Evolutionary conservation across 106 monocot species (phyloP), one percentile per base, ranked within the genome.

Genomic region (Dioscorea zingiberensis): DNA sequence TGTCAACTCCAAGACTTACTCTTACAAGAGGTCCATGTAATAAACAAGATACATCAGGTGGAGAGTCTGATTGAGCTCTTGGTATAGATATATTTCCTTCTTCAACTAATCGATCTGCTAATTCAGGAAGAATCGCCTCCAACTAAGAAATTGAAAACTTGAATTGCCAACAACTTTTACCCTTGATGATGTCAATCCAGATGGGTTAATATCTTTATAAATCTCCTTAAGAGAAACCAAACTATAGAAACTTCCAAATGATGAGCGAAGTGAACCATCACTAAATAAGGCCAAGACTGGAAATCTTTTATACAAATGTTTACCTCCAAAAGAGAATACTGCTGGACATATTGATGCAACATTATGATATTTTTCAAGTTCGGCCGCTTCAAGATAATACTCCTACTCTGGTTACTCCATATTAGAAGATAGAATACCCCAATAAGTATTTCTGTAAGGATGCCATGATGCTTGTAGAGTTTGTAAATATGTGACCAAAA

Each of bases 251-350:
- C 95, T 91, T 84, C 92, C 92, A 80, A 92, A 97, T 56, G 97
- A 92, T 25, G 97, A 92, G 63, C 92, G 92, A 74, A 97, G 85
- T 54, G 88, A 85, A 74, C 97, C 92, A 77, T 97, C 88, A 70
- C 80, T 84, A 71, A 86, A 97, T 58, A 97, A 76, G 82, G 89
- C 63, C 58, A 97, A 97, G 54, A 97, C 91, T 69, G 80, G 80
- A 76, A 92, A 92, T 78, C 79, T 81, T 44, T 97, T 91, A 91
- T 88, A 97, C 58, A 92, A 77, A 74, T 92, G 92, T 65, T 88
- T 81, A 47, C 65, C 75, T 71, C 97, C 91, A 76, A 88, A 91
- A 44, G 85, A 78, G 70, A 97, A 97, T 71, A 88, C 80, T 58
- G 86, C 73, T 4, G 97, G 97, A 73, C 76, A 88, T 23, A 85